These are phyloP conservation scores for Nicotiana tomentosiformis DNA, from an alignment of 257 asterid genomes.

Conservation along the genomic window DNA sequence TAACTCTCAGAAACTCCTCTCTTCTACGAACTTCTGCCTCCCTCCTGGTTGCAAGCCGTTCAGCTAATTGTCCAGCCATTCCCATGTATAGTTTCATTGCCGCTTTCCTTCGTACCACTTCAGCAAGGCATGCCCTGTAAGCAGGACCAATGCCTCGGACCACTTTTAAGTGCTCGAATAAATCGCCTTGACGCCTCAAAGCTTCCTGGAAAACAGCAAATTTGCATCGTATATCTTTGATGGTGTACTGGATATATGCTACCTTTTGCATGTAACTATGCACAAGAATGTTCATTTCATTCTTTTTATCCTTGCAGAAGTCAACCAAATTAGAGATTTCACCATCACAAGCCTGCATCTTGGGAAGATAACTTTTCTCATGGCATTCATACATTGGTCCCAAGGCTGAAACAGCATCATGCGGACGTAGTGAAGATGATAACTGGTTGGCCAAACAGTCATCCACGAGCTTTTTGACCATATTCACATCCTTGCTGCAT, in stretches of 20 bases:
- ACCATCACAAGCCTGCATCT: slow-evolving; percentile 69
- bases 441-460: slow-evolving; percentile 69
- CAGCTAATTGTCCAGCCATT: slow-evolving; percentile 96
- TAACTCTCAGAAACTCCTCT: slow-evolving; percentile 73
- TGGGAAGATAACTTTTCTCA: slow-evolving; percentile 69
- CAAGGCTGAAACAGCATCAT: slow-evolving; percentile 96
- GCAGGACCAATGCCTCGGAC: slow-evolving; percentile 92
- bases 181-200: slow-evolving; percentile 78
- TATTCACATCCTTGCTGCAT: slow-evolving; percentile 90
- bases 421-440: slow-evolving; percentile 90
- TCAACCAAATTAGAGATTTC: slow-evolving; percentile 60
- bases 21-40: slow-evolving; percentile 79
- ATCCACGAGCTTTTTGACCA: slow-evolving; percentile 92
- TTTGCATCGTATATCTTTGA: slow-evolving; percentile 74
- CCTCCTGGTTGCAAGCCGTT: slow-evolving; percentile 85
- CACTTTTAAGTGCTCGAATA: slow-evolving; percentile 80
- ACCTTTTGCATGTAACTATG: slow-evolving; percentile 90
- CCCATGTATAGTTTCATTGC: slow-evolving; percentile 94
- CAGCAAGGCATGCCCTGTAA: slow-evolving; percentile 94
- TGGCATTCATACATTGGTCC: slow-evolving; percentile 97
- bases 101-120: slow-evolving; percentile 87
- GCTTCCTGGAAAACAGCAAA: slow-evolving; percentile 96
- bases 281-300: slow-evolving; percentile 76
- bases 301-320: slow-evolving; percentile 77
- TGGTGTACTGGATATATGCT: slow-evolving; percentile 75